Conservation (phyloP, 805 yeast genomes). For the Candida lessepsii region DNA sequence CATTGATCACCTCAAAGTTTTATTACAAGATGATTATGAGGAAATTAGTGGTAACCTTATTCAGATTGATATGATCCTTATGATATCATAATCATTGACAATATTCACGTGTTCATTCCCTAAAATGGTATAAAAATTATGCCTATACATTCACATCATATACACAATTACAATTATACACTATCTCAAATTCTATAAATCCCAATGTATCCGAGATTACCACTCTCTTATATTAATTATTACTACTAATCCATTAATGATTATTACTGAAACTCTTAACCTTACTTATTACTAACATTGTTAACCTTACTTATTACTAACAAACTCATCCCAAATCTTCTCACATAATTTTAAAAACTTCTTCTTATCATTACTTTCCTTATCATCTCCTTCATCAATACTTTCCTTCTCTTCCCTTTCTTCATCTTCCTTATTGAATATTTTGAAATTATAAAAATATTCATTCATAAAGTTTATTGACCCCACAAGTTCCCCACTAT, state of each 20-base stretch:
- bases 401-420: slow-evolving; percentile 2
- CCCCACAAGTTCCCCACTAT: slow-evolving; percentile 29
- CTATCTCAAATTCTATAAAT: neutral
- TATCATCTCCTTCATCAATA: slow-evolving; percentile 1
- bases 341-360: slow-evolving; percentile 43
- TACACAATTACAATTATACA: neutral
- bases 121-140: too few species aligned
- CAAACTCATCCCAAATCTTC: slow-evolving; percentile 43
- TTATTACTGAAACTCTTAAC: too few species aligned
- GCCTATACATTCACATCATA: neutral
- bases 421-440: slow-evolving; percentile 18
- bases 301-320: neutral
- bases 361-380: slow-evolving; percentile 25
- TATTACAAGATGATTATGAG: too few species aligned
- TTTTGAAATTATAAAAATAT: slow-evolving; percentile 33
- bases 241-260: too few species aligned
- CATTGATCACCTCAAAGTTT: too few species aligned
- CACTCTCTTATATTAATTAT: too few species aligned
- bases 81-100: too few species aligned
- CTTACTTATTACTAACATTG: neutral
- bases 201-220: too few species aligned
- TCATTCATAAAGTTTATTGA: slow-evolving; percentile 37
- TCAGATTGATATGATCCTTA: too few species aligned
- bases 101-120: too few species aligned
- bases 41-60: too few species aligned